These are phyloP conservation scores for Pseudopithomyces maydicus DNA, from an alignment of 2,329 filamentous ascomycete genomes.

Conservation along the genomic window DNA sequence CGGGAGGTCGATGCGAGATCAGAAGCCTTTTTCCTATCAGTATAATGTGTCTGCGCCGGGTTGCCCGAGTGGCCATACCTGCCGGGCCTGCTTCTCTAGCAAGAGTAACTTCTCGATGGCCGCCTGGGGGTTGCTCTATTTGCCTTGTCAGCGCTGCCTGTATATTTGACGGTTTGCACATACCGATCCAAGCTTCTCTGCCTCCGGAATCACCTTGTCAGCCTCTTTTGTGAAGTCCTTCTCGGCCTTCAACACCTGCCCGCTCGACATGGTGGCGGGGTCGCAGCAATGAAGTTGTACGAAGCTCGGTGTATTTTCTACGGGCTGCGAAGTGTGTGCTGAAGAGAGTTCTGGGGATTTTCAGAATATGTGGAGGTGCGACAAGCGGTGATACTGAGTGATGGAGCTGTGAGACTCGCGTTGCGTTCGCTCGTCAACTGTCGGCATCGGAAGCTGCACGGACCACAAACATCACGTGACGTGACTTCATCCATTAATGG, in stretches of 20 bases:
- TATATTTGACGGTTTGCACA: constrained; percentile 14
- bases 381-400: background rate
- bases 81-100: constrained; percentile 96
- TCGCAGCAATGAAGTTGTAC: constrained; percentile 7
- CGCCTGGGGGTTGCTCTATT: constrained; percentile 75
- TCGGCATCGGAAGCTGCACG: constrained; percentile 6
- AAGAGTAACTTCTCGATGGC: constrained; percentile 91
- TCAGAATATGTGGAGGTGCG: background rate
- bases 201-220: constrained; percentile 88
- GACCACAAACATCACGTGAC: constrained; percentile 5
- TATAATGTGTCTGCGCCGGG: constrained; percentile 10
- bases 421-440: constrained; percentile 3
- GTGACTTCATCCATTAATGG: too few relatives aligned
- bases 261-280: constrained; percentile 72
- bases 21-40: constrained; percentile 69
- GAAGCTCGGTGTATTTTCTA: constrained; percentile 2
- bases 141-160: constrained; percentile 22
- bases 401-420: constrained; percentile 3
- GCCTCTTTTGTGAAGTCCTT: constrained; percentile 99
- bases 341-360: background rate
- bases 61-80: constrained; percentile 61
- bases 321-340: background rate
- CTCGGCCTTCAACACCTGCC: constrained; percentile 82
- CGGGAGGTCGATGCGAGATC: constrained; percentile 95
- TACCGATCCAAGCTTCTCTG: constrained; percentile 87